A percentile compares a stretch with the other conserved stretches of the same genome.
Conservation (phyloP, 768 basidiomycete species). For the Rhizopogon vinicolor region DNA sequence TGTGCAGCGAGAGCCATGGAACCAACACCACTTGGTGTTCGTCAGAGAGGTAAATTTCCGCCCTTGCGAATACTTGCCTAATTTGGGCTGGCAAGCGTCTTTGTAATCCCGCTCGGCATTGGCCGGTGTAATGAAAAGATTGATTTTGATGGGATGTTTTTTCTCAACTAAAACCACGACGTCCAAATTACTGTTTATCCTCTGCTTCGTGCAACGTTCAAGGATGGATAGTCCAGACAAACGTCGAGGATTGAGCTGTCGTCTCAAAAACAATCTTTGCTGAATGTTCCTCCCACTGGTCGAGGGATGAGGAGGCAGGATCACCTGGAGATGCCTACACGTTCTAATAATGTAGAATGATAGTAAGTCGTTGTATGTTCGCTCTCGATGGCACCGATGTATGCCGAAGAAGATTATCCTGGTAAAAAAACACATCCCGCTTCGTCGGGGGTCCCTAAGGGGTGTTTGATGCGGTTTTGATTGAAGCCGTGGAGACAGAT, state of each 20-base stretch:
- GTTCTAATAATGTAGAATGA: constrained; percentile 14
- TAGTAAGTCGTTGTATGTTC: constrained; percentile 2
- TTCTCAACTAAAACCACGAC: constrained; percentile 42
- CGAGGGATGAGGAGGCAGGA: constrained; percentile 88
- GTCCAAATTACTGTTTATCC: constrained; percentile 81
- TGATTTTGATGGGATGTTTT: constrained; percentile 1
- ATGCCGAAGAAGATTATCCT: constrained; percentile 77
- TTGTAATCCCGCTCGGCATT: constrained; percentile 14
- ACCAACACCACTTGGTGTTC: not conserved
- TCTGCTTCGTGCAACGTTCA: constrained; percentile 36
- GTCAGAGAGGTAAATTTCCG: constrained; percentile 2
- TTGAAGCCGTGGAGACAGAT: constrained; percentile 29
- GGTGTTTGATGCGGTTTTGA: constrained; percentile 24
- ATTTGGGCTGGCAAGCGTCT: not conserved
- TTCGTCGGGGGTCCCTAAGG: constrained; percentile 30
- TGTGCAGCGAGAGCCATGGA: constrained; percentile 13
- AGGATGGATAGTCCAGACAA: constrained; percentile 87
- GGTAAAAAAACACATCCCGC: constrained; percentile 84
- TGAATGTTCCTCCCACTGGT: constrained; percentile 87
- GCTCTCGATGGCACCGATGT: constrained; percentile 5
- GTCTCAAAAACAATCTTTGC: constrained; percentile 92
- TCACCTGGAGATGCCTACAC: constrained; percentile 84
- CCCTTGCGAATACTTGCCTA: not conserved
- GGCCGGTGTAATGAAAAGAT: constrained; percentile 28
- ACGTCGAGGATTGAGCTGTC: constrained; percentile 63